Percentiles rank a stretch among this genome's conserved stretches.
Conservation (phyloP, 2,329 filamentous ascomycete species). For the Tolypocladium ovalisporum region DNA sequence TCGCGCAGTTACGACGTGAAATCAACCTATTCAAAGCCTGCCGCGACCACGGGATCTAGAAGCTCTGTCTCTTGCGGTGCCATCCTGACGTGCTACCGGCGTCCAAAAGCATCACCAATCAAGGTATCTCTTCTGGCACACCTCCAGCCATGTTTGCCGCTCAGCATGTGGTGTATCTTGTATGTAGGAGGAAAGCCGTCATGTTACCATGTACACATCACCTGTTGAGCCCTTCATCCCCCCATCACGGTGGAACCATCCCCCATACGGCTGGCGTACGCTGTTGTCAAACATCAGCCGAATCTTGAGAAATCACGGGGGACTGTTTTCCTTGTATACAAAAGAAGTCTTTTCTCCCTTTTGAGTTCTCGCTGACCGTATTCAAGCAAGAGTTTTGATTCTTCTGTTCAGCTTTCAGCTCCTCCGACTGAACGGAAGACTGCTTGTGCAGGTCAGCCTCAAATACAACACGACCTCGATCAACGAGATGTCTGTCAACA, state of each 20-base stretch:
- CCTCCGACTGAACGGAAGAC: not conserved
- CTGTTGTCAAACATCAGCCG: not conserved
- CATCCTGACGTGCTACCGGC: not conserved
- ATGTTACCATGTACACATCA: not conserved
- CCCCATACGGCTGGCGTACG: not conserved
- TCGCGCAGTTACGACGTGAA: not conserved
- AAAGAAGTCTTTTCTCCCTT: not conserved
- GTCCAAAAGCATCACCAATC: not conserved
- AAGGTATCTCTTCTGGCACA: not conserved
- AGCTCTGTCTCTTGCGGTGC: not conserved
- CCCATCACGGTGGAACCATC: not conserved
- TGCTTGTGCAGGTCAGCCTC: not conserved
- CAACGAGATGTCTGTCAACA: not conserved
- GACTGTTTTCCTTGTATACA: not conserved
- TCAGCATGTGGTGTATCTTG: no score
- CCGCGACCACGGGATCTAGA: not conserved
- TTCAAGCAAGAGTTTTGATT: not conserved
- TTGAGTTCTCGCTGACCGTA: not conserved
- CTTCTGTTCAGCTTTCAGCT: not conserved
- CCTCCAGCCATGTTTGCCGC: not conserved
- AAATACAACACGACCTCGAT: not conserved
- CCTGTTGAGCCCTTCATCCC: not conserved
- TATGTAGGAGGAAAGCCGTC: not conserved
- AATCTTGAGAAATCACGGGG: not conserved
- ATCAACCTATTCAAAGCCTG: not conserved